Percentiles rank a stretch among this genome's conserved stretches.
phyloP scores from a whole-genome alignment of 2,329 filamentous ascomycete species.

The Venturia asperata region DNA sequence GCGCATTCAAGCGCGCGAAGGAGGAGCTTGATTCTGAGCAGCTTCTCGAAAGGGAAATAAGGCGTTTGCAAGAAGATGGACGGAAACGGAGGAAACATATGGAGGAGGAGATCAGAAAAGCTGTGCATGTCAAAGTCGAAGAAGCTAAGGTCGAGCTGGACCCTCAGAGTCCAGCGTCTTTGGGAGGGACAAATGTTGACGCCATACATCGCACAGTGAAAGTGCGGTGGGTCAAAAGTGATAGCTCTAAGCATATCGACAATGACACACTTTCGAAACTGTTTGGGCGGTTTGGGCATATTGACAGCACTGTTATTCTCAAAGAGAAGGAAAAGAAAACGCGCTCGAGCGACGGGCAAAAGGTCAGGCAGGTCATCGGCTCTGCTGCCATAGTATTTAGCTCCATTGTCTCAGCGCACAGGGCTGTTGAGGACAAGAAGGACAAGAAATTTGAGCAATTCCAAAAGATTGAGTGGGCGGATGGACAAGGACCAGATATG shows the following conservation, averaged over 20 bases:
- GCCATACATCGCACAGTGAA: conserved; percentile 54
- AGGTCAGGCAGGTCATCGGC: conserved; percentile 44
- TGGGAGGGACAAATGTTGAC: conserved; percentile 31
- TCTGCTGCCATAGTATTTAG: conserved; percentile 51
- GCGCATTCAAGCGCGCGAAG: conserved; percentile 40
- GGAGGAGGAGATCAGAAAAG: conserved; percentile 46
- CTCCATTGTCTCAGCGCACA: conserved; percentile 51
- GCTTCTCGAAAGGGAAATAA: conserved; percentile 49
- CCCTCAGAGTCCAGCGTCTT: conserved; percentile 20
- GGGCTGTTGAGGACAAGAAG: conserved; percentile 47
- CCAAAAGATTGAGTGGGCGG: conserved; percentile 50
- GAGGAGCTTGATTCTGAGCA: conserved; percentile 45
- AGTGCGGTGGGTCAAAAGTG: conserved; percentile 45
- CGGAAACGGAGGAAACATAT: conserved; percentile 50
- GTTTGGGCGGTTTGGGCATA: conserved; percentile 49
- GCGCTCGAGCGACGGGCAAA: conserved; percentile 34
- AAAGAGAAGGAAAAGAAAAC: conserved; percentile 49
- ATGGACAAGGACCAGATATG: conserved; percentile 46
- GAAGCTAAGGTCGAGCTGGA: conserved; percentile 18
- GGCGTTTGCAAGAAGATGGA: conserved; percentile 40
- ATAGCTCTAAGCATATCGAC: conserved; percentile 41
- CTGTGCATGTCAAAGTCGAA: conserved; percentile 44
- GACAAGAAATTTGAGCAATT: conserved; percentile 42
- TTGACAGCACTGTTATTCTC: conserved; percentile 49
- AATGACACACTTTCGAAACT: conserved; percentile 40